Conservation (phyloP, 345 rosid genomes). For the Populus simonii region DNA sequence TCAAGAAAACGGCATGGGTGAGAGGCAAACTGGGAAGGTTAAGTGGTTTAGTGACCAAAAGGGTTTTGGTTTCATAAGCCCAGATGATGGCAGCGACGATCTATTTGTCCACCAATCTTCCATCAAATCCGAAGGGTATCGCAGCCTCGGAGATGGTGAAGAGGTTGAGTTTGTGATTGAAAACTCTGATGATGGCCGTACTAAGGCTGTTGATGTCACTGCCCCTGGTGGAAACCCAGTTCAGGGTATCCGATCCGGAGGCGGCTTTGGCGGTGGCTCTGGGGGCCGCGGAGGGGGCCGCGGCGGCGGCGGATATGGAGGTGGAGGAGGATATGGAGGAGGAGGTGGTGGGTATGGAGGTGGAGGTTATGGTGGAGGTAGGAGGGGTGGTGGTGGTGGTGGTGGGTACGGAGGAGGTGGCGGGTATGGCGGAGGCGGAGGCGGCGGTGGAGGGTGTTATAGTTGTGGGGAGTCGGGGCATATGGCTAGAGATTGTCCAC, state of each 20-base stretch:
- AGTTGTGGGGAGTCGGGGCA: constrained; percentile 46
- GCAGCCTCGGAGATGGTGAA: constrained; percentile 26
- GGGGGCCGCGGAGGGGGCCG: constrained; percentile 28
- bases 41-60: constrained; percentile 38
- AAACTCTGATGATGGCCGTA: constrained; percentile 36
- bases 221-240: constrained; percentile 64
- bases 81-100: constrained; percentile 31
- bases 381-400: constrained; percentile 44
- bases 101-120: constrained; percentile 36
- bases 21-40: constrained; percentile 25
- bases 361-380: constrained; percentile 27
- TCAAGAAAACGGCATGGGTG: constrained; percentile 5
- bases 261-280: constrained; percentile 22
- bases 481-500: constrained; percentile 51
- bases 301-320: background rate
- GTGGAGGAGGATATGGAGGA: constrained; percentile 20
- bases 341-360: constrained; percentile 28
- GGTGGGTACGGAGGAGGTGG: constrained; percentile 40
- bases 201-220: constrained; percentile 77
- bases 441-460: constrained; percentile 44
- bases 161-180: constrained; percentile 33
- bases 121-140: constrained; percentile 28
- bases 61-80: constrained; percentile 34
- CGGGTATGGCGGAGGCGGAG: constrained; percentile 31
- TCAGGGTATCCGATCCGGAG: constrained; percentile 38